Evolutionary conservation across 139 green algal species (phyloP), one percentile per base, ranked within the genome.

Genomic region (Gonium pectorale): DNA sequence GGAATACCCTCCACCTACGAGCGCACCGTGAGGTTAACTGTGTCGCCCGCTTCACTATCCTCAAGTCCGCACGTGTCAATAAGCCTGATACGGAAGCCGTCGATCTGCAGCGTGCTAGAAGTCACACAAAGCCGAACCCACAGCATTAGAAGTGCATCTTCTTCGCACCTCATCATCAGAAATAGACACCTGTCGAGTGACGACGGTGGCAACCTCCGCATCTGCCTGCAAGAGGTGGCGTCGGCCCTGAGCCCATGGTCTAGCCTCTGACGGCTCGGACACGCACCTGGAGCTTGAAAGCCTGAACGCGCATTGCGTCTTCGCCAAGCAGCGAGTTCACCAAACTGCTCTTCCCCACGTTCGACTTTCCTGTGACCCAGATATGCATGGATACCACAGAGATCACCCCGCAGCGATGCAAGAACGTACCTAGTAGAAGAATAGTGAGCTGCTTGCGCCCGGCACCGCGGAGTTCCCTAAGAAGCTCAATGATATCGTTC

Each of bases 261-360:
- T 15, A 15, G 13, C 46, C 46, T 15, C 46, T 11, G 46, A 15
- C 46, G 13, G 13, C 46, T 22, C 54, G 15, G 17, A 68, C n/a
- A 38, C 60, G 4, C 38, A 83, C 75, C 59, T 92, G 88, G 83
- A 92, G 87, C 84, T 92, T 92, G 83, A 95, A 96, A 3, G 94
- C 87, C 49, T 81, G 85, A n/a, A 94, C 90, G 4, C 86, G 74
- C 41, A 87, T 88, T 41, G 91, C 90, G 44, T 88, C 87, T 89
- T 96, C 93, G 9, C 86, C 89, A 7, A 96, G 37, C 29, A 95
- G 21, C 35, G 85, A 87, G 84, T 95, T 96, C n/a, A 94, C 56
- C 29, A 90, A 91, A 40, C 67, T 88, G 83, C 79, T 86, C 87
- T 89, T 91, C 62, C 82, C 87, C 31, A 89, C 87, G 59, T 79